These are phyloP conservation scores for Fusarium sp. DNA, from an alignment of 2,329 filamentous ascomycete species.

Conservation along the genomic window DNA sequence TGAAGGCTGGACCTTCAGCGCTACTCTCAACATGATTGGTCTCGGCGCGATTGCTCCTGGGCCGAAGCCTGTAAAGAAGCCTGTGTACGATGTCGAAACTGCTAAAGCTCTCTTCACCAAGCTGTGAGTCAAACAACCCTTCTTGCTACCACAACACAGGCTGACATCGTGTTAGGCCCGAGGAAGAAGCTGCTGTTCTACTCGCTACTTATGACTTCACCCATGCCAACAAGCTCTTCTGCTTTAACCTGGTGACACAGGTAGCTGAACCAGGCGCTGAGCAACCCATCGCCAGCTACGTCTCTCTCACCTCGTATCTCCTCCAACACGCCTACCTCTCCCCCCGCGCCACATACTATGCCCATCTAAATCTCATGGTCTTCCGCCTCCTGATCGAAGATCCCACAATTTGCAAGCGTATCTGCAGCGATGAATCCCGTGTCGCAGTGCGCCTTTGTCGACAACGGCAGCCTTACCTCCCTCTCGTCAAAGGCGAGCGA, in stretches of 20 bases:
- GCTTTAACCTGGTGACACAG: conserved; percentile 78
- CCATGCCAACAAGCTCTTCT: conserved; percentile 95
- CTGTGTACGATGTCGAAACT: conserved; percentile 77
- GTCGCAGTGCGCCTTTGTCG: conserved; percentile 83
- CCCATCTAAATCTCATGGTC: conserved; percentile 84
- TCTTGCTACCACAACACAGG: not conserved
- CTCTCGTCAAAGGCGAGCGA: conserved; percentile 76
- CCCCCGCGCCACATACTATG: conserved; percentile 79
- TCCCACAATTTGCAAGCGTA: conserved; percentile 78
- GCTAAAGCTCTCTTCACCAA: conserved; percentile 82
- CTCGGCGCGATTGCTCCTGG: conserved; percentile 78
- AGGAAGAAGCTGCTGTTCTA: conserved; percentile 79
- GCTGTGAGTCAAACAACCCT: conserved; percentile 66
- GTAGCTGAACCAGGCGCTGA: conserved; percentile 70
- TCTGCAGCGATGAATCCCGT: conserved; percentile 83
- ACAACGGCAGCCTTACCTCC: conserved; percentile 87
- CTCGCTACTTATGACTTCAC: conserved; percentile 92
- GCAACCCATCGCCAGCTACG: conserved; percentile 79
- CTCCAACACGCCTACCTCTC: conserved; percentile 93
- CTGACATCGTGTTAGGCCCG: conserved; percentile 66
- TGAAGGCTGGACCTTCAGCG: conserved; percentile 86
- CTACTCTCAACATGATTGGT: conserved; percentile 84
- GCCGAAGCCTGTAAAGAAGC: conserved; percentile 66
- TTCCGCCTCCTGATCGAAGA: conserved; percentile 90
- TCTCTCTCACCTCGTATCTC: conserved; percentile 92